Percentiles rank a stretch among this genome's conserved stretches.
phyloP scores from a whole-genome alignment of 2,329 filamentous ascomycete species.

The Dactylellina cionopaga region DNA sequence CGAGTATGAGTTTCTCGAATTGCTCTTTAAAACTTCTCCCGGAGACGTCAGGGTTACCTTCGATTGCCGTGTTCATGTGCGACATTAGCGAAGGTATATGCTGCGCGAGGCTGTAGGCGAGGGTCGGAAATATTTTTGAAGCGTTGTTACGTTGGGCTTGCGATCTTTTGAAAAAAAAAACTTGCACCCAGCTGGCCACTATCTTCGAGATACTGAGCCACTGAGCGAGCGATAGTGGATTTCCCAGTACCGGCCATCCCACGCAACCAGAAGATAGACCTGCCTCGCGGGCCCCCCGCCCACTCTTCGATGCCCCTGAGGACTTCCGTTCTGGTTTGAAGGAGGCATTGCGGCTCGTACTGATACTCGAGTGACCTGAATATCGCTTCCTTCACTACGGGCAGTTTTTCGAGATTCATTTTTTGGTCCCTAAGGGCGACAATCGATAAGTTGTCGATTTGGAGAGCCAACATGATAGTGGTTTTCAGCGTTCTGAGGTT shows the following conservation, averaged over 20 bases:
- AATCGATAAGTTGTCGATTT: conserved; percentile 2
- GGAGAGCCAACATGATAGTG: background rate
- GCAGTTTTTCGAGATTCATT: conserved; percentile 1
- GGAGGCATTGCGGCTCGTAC: conserved; percentile 54
- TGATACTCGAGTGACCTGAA: conserved; percentile 54
- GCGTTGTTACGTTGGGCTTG: conserved; percentile 60
- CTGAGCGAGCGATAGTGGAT: conserved; percentile 60
- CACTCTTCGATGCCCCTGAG: conserved; percentile 51
- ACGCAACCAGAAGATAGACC: conserved; percentile 58
- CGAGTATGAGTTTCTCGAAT: conserved; percentile 20
- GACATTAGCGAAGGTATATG: conserved; percentile 57
- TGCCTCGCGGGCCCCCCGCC: background rate
- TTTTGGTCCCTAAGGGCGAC: background rate
- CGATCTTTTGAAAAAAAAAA: conserved; percentile 64
- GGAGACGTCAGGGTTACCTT: conserved; percentile 55
- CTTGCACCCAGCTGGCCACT: conserved; percentile 58
- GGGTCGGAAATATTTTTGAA: conserved; percentile 61
- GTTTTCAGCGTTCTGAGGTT: background rate
- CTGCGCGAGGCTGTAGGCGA: conserved; percentile 59
- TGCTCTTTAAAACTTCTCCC: conserved; percentile 28
- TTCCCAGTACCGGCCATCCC: conserved; percentile 61
- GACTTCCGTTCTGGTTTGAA: conserved; percentile 54
- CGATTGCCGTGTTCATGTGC: conserved; percentile 58
- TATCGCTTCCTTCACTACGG: conserved; percentile 43
- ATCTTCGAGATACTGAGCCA: conserved; percentile 56